These are phyloP conservation scores for Cyclotella cryptica DNA, from an alignment of 108 stramenopile genomes.

Conservation along the genomic window DNA sequence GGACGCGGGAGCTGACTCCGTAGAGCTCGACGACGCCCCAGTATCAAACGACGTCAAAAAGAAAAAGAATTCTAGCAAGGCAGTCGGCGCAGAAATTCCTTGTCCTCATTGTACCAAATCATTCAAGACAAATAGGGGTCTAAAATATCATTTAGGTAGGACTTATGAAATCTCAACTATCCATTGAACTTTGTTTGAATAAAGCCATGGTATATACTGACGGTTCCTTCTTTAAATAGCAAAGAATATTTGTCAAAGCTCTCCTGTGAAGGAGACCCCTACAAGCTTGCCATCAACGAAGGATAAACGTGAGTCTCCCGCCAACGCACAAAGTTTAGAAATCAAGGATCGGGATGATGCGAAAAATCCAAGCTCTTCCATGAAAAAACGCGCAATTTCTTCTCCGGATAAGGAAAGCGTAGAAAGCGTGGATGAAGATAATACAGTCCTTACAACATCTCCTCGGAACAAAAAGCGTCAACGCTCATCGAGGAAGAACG, in stretches of 20 bases:
- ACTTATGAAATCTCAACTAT: background rate
- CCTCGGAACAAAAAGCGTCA: background rate
- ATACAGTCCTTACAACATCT: too few relatives aligned
- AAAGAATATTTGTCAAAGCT: background rate
- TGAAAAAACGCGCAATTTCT: too few relatives aligned
- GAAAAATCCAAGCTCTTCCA: too few relatives aligned
- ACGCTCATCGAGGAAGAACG: background rate
- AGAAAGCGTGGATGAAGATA: too few relatives aligned
- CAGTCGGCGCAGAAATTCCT: background rate
- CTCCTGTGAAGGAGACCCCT: too few relatives aligned
- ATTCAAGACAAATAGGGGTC: constrained; percentile 24
- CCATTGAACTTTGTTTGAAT: background rate
- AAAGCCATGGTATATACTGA: background rate
- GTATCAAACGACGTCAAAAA: background rate
- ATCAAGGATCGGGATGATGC: too few relatives aligned
- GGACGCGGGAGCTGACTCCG: too few relatives aligned
- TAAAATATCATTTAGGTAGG: constrained; percentile 27
- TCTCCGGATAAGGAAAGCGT: too few relatives aligned
- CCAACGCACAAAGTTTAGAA: too few relatives aligned
- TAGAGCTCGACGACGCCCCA: background rate
- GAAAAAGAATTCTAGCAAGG: background rate
- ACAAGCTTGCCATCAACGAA: too few relatives aligned
- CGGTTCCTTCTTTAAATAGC: background rate
- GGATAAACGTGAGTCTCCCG: too few relatives aligned
- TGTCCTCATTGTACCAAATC: constrained; percentile 19